Conservation (phyloP, 202 grass and related monocot genomes). For the Tripidium arundinaceum region DNA sequence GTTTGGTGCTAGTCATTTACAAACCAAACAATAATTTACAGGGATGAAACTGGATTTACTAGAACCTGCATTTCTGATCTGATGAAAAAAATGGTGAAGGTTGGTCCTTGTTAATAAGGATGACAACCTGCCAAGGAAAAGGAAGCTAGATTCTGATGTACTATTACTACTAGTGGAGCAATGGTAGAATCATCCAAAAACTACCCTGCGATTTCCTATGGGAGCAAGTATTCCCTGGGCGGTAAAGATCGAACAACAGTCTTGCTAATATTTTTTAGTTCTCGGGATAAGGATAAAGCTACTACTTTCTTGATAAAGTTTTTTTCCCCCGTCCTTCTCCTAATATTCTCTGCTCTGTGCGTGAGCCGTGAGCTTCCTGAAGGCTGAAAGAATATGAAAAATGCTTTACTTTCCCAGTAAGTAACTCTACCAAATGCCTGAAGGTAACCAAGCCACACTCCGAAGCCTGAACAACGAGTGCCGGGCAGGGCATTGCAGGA, state of each 20-base stretch:
- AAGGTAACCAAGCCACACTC: slow-evolving; percentile 15
- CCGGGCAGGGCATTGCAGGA: background rate
- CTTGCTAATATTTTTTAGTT: background rate
- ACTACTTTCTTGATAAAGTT: slow-evolving; percentile 17
- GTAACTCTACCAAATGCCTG: slow-evolving; percentile 15
- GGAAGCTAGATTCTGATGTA: background rate
- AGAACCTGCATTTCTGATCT: slow-evolving; percentile 15
- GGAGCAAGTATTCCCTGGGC: background rate
- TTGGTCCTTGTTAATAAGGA: background rate
- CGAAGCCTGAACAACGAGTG: background rate
- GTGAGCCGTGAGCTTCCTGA: slow-evolving; percentile 1
- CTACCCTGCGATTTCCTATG: background rate
- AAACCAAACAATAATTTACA: slow-evolving; percentile 7
- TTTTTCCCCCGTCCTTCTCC: background rate
- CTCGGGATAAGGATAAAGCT: slow-evolving; percentile 8
- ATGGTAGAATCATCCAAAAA: slow-evolving; percentile 21
- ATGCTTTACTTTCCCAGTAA: slow-evolving; percentile 21
- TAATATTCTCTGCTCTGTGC: slow-evolving; percentile 16
- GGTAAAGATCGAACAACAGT: background rate
- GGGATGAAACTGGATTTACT: slow-evolving; percentile 2
- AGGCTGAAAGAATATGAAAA: slow-evolving; percentile 16
- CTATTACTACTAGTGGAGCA: background rate
- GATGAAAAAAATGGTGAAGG: background rate
- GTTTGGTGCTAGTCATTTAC: slow-evolving; percentile 36
- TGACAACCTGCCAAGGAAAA: background rate